These are phyloP conservation scores for Alternaria ventricosa DNA, from an alignment of 2,329 filamentous ascomycete species.

Conservation along the genomic window DNA sequence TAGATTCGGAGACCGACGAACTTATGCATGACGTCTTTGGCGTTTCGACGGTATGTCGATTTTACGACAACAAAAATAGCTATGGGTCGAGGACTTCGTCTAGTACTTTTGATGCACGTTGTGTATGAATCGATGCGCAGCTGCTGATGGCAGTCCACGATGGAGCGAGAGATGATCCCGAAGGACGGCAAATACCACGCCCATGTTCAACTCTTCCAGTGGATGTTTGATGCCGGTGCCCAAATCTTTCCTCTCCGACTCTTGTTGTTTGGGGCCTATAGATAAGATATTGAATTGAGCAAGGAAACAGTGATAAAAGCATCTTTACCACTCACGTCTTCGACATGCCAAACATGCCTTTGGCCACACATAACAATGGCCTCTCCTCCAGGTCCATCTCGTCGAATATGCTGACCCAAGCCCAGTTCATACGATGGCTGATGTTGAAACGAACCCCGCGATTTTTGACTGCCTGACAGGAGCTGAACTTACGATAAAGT, in stretches of 20 bases:
- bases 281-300: fast-evolving
- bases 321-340: not conserved
- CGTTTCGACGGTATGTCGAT: not conserved
- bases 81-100: not conserved
- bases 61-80: not conserved
- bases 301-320: not conserved
- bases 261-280: fast-evolving
- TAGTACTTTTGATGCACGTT: not conserved
- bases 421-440: not conserved
- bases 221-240: too few relatives aligned
- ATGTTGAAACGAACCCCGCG: not conserved
- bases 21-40: not conserved
- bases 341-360: not conserved
- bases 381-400: not conserved
- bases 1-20: not conserved
- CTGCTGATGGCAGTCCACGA: not conserved
- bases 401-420: not conserved
- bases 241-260: too few relatives aligned
- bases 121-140: not conserved
- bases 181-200: not conserved
- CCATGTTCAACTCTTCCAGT: not conserved
- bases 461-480: not conserved
- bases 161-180: not conserved
- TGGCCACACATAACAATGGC: not conserved
- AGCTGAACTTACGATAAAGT: not conserved